These are phyloP conservation scores for Naganishia albida DNA, from an alignment of 1,284 basidiomycete genomes.

Conservation along the genomic window DNA sequence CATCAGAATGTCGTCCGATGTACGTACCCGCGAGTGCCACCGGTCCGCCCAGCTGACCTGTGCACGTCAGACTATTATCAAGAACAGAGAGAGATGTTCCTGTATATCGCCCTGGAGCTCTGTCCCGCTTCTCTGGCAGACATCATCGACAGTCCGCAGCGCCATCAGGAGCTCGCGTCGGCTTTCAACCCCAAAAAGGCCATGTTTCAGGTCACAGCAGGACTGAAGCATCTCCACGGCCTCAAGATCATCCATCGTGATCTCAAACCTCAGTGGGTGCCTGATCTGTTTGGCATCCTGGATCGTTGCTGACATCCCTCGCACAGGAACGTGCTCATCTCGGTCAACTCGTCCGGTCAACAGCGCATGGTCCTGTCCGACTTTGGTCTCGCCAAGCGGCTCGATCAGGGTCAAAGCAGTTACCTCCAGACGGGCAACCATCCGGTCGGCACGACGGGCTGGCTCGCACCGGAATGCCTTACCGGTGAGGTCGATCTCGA, in stretches of 20 bases:
- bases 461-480: conserved; percentile 91
- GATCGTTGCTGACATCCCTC: neutral
- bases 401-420: conserved; percentile 89
- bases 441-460: conserved; percentile 83
- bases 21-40: conserved; percentile 37
- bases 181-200: conserved; percentile 88
- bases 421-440: conserved; percentile 76
- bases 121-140: conserved; percentile 94
- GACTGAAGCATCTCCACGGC: conserved; percentile 85
- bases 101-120: conserved; percentile 95
- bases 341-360: conserved; percentile 63
- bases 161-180: conserved; percentile 62
- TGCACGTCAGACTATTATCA: conserved; percentile 77
- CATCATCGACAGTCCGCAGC: conserved; percentile 77
- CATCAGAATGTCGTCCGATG: conserved; percentile 96
- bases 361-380: conserved; percentile 92
- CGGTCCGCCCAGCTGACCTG: neutral
- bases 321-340: conserved; percentile 81
- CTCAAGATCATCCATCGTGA: conserved; percentile 97
- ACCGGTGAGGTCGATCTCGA: conserved; percentile 87
- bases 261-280: conserved; percentile 83
- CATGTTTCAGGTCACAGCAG: conserved; percentile 80
- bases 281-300: neutral
- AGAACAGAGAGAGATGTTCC: conserved; percentile 86
- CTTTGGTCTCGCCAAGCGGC: conserved; percentile 88